Evolutionary conservation across 2,329 filamentous ascomycete genomes (phyloP).

Genomic region (Mariannaea sp.): DNA sequence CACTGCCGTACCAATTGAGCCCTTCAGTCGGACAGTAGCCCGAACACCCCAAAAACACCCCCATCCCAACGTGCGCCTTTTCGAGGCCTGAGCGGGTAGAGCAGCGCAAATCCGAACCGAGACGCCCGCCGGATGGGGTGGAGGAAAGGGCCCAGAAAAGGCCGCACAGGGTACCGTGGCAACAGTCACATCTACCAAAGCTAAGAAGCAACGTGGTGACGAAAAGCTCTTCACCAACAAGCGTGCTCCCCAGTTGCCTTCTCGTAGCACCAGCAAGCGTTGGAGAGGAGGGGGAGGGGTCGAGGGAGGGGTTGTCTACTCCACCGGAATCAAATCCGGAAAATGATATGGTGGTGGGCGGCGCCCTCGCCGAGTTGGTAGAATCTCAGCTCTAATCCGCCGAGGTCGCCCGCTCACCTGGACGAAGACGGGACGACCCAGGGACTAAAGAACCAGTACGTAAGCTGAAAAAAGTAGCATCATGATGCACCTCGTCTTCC

Average conservation of each 20-base stretch:
- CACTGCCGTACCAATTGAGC: constrained; percentile 39
- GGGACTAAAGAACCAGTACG: background rate
- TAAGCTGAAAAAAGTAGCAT: constrained; percentile 14
- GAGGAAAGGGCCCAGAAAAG: constrained; percentile 35
- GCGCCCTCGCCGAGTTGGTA: constrained; percentile 33
- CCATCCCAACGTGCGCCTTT: constrained; percentile 33
- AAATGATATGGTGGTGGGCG: constrained; percentile 25
- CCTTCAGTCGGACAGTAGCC: constrained; percentile 37
- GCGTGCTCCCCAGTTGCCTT: background rate
- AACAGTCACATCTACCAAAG: constrained; percentile 17
- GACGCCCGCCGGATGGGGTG: constrained; percentile 23
- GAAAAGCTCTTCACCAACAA: constrained; percentile 10
- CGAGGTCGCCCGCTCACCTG: constrained; percentile 34
- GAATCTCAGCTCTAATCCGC: constrained; percentile 30
- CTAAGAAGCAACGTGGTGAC: constrained; percentile 16
- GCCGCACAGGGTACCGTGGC: constrained; percentile 26
- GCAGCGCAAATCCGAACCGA: constrained; percentile 28
- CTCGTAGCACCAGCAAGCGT: background rate
- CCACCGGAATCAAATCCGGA: constrained; percentile 35
- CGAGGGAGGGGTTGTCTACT: constrained; percentile 11
- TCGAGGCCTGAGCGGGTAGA: constrained; percentile 9
- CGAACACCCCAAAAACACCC: constrained; percentile 23
- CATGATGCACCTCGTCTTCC: constrained; percentile 1
- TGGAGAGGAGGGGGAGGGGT: constrained; percentile 5
- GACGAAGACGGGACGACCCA: constrained; percentile 19